Base-by-base conservation (phyloP, 2,329 filamentous ascomycete species). In the Talaromyces marneffei region DNA sequence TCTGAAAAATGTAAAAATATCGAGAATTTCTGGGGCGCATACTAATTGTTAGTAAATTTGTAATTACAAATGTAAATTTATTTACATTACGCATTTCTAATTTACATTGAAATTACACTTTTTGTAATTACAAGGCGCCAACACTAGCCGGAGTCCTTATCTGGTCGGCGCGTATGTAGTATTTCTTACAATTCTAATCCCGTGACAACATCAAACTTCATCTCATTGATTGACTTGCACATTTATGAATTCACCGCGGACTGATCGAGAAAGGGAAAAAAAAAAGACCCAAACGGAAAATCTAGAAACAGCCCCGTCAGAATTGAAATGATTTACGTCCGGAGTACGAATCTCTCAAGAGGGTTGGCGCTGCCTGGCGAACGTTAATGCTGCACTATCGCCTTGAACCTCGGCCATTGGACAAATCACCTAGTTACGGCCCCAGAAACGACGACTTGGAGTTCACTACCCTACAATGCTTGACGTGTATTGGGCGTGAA, bases 401-500 rank as follows among this genome's bases (percentile, higher is more conserved):
- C 25, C 39, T 44, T n/a, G 10, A 18, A 29, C 14, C 27, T n/a
- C 27, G 31, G n/a, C 40, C 8, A 42, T 48, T 57, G 55, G 56
- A 52, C 48, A 52, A 35, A 10, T 52, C 29, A 20, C 2, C 29
- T 52, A 35, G 7, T 16, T 31, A 14, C 6, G 25, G 44, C 25
- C 44, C 44, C 44, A 52, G 29, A 52, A 12, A 14, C 5, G 42
- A 39, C 18, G 29, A 46, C 20, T 37, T 58, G 42, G 25, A 29
- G 31, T 37, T 58, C 31, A n/a, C 55, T 29, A 10, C 57, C 29
- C n/a, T n/a, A 35, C 56, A 31, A 39, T 20, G 48, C 42, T 50
- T 48, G 56, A 50, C 18, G 31, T 58, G 29, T 53, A 61, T 57
- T 57, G 44, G 54, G 35, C 44, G 16, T 12, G 29, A 39, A 44